A percentile compares a stretch with the other conserved stretches of the same genome.
Conservation (phyloP, 2,329 filamentous ascomycete genomes). For the Xylariaceae sp. region DNA sequence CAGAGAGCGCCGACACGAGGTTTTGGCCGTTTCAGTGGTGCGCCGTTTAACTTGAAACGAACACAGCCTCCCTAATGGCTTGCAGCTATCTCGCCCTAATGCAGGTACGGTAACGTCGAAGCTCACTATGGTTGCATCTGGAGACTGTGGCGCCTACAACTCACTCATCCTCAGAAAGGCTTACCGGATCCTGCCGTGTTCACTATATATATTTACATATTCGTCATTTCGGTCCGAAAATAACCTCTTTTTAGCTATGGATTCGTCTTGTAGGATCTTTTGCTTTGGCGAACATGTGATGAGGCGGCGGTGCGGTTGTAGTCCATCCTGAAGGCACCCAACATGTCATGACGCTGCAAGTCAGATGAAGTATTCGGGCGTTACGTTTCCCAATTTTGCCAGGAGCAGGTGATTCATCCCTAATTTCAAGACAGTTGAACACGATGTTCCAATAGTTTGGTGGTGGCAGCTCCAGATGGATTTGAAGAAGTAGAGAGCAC, state of each 20-base stretch:
- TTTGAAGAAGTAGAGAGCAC: too few relatives aligned
- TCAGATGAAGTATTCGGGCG: background rate
- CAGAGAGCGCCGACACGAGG: slow-evolving; percentile 18
- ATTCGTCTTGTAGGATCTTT: slow-evolving; percentile 9
- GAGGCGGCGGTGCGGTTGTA: slow-evolving; percentile 6
- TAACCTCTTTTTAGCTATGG: too few relatives aligned
- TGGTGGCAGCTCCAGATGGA: background rate
- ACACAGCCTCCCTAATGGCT: slow-evolving; percentile 38
- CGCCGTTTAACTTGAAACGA: slow-evolving; percentile 37
- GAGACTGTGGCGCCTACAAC: slow-evolving; percentile 10
- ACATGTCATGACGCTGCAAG: background rate
- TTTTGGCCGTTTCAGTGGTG: slow-evolving; percentile 26
- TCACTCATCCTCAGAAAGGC: background rate
- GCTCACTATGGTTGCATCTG: slow-evolving; percentile 10
- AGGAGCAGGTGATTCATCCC: background rate
- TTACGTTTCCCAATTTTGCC: slow-evolving; percentile 15
- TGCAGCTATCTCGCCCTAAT: slow-evolving; percentile 29
- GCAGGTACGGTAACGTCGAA: slow-evolving; percentile 35
- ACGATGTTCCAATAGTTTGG: slow-evolving; percentile 1
- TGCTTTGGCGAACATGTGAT: background rate
- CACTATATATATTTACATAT: background rate
- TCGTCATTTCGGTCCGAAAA: too few relatives aligned
- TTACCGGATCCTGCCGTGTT: slow-evolving; percentile 10
- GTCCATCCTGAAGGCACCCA: background rate
- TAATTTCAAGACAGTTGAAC: background rate